These are phyloP conservation scores for Whalleya microplaca DNA, from an alignment of 2,329 filamentous ascomycete genomes.

Conservation along the genomic window DNA sequence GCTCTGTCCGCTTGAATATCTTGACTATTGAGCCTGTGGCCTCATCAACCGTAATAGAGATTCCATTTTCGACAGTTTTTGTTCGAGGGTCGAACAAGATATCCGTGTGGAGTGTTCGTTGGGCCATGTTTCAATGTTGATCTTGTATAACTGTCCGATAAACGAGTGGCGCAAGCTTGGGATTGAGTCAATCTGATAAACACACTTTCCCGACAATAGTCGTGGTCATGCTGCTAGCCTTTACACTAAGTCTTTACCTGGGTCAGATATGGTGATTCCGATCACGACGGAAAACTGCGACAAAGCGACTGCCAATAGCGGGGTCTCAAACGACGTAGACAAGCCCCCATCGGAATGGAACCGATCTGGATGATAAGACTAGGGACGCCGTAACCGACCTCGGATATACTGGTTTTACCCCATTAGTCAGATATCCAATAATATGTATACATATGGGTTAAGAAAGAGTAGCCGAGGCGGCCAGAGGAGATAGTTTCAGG, in stretches of 20 bases:
- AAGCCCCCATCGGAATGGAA: too few species aligned
- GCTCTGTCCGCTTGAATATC: conserved; percentile 34
- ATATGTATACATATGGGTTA: too few species aligned
- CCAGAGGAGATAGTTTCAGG: too few species aligned
- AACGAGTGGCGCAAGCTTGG: too few species aligned
- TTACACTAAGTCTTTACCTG: not conserved
- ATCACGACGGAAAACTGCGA: not conserved
- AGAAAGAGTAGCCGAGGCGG: too few species aligned
- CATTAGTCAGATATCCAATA: too few species aligned
- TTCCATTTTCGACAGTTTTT: conserved; percentile 45
- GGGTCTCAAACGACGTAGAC: not conserved
- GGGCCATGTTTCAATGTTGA: not conserved
- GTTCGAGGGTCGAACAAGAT: conserved; percentile 50
- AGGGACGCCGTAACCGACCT: too few species aligned
- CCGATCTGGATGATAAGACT: too few species aligned
- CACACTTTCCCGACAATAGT: too few species aligned
- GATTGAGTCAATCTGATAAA: too few species aligned
- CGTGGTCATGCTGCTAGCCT: not conserved
- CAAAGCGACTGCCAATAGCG: not conserved
- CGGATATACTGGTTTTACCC: too few species aligned
- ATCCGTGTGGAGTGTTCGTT: conserved; percentile 47
- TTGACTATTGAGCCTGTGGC: conserved; percentile 45
- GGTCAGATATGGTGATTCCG: not conserved
- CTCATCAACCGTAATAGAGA: conserved; percentile 47
- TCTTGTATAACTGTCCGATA: not conserved